These are phyloP conservation scores for Botrytis galanthina DNA, from an alignment of 2,329 filamentous ascomycete species.

Conservation along the genomic window DNA sequence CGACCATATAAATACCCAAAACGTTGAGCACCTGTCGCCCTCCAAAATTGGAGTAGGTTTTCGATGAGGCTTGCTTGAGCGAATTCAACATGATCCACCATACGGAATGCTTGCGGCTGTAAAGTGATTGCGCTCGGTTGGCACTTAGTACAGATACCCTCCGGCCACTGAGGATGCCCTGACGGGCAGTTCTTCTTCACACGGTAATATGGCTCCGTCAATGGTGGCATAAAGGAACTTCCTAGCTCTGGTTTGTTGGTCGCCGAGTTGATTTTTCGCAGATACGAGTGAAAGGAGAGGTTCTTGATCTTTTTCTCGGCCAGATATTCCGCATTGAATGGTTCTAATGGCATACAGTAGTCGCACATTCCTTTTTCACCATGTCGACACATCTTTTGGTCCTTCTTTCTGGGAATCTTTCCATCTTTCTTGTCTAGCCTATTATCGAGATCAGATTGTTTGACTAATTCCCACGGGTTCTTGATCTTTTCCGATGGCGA, in stretches of 20 bases:
- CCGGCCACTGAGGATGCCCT: conserved; percentile 89
- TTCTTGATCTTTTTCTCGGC: conserved; percentile 98
- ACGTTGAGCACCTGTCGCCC: conserved; percentile 78
- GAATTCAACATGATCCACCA: conserved; percentile 98
- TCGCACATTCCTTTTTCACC: conserved; percentile 98
- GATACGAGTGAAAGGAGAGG: conserved; percentile 89
- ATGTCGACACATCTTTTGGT: conserved; percentile 88
- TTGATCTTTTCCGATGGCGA: conserved; percentile 63
- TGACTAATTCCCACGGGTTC: conserved; percentile 90
- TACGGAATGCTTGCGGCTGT: conserved; percentile 89
- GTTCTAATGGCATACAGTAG: conserved; percentile 95
- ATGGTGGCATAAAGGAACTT: conserved; percentile 91
- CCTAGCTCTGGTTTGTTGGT: conserved; percentile 95
- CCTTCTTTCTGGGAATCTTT: conserved; percentile 75
- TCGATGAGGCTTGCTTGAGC: conserved; percentile 81
- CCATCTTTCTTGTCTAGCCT: conserved; percentile 82
- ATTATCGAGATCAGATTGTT: conserved; percentile 85
- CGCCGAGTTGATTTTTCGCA: conserved; percentile 91
- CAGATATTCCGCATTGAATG: conserved; percentile 85
- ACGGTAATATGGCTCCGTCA: conserved; percentile 89
- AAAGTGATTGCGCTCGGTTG: conserved; percentile 96
- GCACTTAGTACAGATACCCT: conserved; percentile 97
- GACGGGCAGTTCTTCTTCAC: conserved; percentile 88
- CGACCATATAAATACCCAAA: conserved; percentile 88
- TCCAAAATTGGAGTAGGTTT: conserved; percentile 88